phyloP scores from a whole-genome alignment of 352 stramenopile species.

The Phytophthora citrophthora region DNA sequence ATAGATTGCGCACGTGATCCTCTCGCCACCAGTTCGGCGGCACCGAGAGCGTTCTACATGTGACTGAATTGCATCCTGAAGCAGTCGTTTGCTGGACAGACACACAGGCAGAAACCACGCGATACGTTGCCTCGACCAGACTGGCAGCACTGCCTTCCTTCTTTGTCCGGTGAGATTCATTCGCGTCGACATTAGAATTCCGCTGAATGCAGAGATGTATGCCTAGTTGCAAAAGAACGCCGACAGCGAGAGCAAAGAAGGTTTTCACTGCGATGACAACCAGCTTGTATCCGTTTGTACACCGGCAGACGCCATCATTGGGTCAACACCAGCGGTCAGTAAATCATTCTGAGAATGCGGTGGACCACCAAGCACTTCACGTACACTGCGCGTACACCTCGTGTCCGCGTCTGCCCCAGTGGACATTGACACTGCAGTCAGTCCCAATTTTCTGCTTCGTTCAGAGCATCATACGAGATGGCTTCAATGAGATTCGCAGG shows the following conservation, averaged over 20 bases:
- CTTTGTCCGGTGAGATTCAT: neutral
- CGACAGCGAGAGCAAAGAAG: neutral
- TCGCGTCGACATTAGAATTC: neutral
- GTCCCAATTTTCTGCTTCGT: neutral
- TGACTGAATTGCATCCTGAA: slow-evolving; percentile 25
- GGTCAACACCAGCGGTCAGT: neutral
- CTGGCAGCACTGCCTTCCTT: neutral
- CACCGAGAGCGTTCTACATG: neutral
- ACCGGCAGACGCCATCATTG: neutral
- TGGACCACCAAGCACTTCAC: neutral
- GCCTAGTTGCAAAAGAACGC: neutral
- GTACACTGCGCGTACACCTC: neutral
- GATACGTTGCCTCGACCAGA: neutral
- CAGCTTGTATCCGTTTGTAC: slow-evolving; percentile 3
- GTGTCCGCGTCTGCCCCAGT: neutral
- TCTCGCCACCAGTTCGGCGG: neutral
- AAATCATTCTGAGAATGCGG: neutral
- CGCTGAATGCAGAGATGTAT: neutral
- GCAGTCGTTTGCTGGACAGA: neutral
- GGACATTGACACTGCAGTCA: neutral
- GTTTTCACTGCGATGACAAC: neutral
- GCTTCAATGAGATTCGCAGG: slow-evolving; percentile 3
- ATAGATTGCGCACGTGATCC: slow-evolving; percentile 20
- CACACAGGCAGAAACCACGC: slow-evolving; percentile 1
- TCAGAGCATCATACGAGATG: slow-evolving; percentile 17